These are phyloP conservation scores for Suillus cothurnatus DNA, from an alignment of 768 basidiomycete genomes.

Conservation along the genomic window DNA sequence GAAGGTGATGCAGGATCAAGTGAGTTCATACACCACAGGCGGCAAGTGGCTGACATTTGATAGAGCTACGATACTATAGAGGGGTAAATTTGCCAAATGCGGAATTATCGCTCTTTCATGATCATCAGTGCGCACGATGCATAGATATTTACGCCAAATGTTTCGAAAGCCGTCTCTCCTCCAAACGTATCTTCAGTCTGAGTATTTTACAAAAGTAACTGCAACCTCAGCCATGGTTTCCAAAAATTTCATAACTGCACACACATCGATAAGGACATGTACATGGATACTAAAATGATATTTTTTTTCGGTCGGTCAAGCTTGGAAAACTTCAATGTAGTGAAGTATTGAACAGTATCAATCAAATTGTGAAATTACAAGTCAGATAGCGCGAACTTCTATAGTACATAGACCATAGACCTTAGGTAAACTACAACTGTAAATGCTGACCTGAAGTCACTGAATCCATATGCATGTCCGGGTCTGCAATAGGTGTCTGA, in stretches of 20 bases:
- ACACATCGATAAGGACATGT: background rate
- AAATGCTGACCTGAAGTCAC: conserved; percentile 39
- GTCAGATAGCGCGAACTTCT: no score
- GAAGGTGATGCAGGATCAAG: background rate
- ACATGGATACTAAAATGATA: background rate
- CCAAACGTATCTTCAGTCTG: no score
- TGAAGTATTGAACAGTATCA: no score
- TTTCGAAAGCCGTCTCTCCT: no score
- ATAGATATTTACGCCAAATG: no score
- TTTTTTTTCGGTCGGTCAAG: background rate
- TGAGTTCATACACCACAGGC: background rate
- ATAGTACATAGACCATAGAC: no score
- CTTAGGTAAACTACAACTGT: conserved; percentile 18
- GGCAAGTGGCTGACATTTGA: background rate
- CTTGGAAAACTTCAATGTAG: background rate
- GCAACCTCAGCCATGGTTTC: background rate
- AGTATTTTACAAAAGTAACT: no score
- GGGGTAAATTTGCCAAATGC: background rate
- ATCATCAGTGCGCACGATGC: no score
- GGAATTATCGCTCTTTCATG: background rate
- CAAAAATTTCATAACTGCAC: background rate
- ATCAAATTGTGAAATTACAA: no score
- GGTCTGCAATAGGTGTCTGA: conserved; percentile 29
- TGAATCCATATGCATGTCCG: conserved; percentile 30
- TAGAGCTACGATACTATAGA: no score